Percentiles rank a stretch among this genome's conserved stretches.
phyloP scores from a whole-genome alignment of 768 basidiomycete species.

The Boletus insuetus region DNA sequence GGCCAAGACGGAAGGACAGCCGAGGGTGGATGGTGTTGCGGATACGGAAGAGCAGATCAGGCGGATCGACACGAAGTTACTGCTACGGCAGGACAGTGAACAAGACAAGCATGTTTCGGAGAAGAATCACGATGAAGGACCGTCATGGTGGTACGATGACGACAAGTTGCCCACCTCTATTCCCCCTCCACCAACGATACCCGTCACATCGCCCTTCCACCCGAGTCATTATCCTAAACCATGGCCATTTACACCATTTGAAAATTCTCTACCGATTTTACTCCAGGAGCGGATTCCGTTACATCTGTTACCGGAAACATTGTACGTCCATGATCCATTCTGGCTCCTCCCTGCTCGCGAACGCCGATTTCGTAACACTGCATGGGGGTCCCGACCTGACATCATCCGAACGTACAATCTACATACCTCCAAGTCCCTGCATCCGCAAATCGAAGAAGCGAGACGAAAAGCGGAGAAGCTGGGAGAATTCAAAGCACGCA shows the following conservation, averaged over 20 bases:
- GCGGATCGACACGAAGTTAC: neutral
- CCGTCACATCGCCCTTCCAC: constrained; percentile 30
- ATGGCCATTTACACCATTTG: constrained; percentile 42
- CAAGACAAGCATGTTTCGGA: no score
- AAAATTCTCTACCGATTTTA: constrained; percentile 10
- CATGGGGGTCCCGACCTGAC: constrained; percentile 34
- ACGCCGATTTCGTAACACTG: neutral
- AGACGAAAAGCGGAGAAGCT: constrained; percentile 5
- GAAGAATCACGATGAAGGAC: no score
- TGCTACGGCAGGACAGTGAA: neutral
- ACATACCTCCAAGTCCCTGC: neutral
- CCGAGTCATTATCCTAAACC: constrained; percentile 37
- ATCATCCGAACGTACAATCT: constrained; percentile 33
- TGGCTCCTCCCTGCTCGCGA: constrained; percentile 26
- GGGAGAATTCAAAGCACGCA: constrained; percentile 10
- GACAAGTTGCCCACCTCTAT: neutral
- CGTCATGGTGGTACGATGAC: neutral
- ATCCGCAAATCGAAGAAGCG: neutral
- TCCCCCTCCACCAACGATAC: constrained; percentile 5
- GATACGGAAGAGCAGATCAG: constrained; percentile 17
- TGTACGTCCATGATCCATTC: constrained; percentile 46
- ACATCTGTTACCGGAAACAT: constrained; percentile 37
- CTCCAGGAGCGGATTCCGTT: constrained; percentile 36
- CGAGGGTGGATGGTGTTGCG: constrained; percentile 15
- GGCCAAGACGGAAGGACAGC: constrained; percentile 23